Evolutionary conservation across 2,329 filamentous ascomycete genomes (phyloP).

Genomic region (Cytospora piceicola): DNA sequence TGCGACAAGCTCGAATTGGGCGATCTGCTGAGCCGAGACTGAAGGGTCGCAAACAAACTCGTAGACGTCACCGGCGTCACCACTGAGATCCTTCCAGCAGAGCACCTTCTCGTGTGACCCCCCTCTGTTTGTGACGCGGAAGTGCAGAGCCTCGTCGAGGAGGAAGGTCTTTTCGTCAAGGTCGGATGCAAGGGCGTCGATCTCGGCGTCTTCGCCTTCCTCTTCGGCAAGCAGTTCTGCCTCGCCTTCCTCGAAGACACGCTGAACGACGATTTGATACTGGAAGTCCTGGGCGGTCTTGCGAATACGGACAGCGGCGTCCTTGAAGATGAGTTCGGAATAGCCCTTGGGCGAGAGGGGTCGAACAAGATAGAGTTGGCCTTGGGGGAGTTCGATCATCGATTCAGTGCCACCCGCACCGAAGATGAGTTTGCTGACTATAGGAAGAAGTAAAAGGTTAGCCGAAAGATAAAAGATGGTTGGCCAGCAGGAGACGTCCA

Average conservation of each 20-base stretch:
- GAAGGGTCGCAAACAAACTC: slow-evolving; percentile 92
- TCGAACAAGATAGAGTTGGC: slow-evolving; percentile 95
- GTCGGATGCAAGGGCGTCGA: slow-evolving; percentile 74
- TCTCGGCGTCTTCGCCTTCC: slow-evolving; percentile 78
- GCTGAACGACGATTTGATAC: slow-evolving; percentile 94
- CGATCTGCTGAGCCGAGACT: slow-evolving; percentile 70
- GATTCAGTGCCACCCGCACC: slow-evolving; percentile 86
- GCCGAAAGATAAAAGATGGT: not conserved
- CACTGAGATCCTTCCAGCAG: slow-evolving; percentile 93
- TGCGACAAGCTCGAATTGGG: slow-evolving; percentile 80
- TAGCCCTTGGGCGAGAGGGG: slow-evolving; percentile 96
- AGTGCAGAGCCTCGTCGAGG: slow-evolving; percentile 88
- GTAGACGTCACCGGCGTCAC: slow-evolving; percentile 92
- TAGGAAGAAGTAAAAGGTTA: slow-evolving; percentile 22
- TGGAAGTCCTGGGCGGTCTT: slow-evolving; percentile 94
- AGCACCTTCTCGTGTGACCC: slow-evolving; percentile 78
- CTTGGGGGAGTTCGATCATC: slow-evolving; percentile 91
- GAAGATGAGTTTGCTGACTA: slow-evolving; percentile 93
- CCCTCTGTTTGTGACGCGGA: slow-evolving; percentile 81
- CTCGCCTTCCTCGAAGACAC: slow-evolving; percentile 96
- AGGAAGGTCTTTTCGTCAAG: slow-evolving; percentile 98
- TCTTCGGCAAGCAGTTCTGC: slow-evolving; percentile 90
- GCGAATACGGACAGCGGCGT: slow-evolving; percentile 89
- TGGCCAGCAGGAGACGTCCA: not conserved
- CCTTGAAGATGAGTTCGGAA: slow-evolving; percentile 98